Percentiles rank a stretch among this genome's conserved stretches.
phyloP scores from a whole-genome alignment of 768 basidiomycete species.

The Paxillus involutus region DNA sequence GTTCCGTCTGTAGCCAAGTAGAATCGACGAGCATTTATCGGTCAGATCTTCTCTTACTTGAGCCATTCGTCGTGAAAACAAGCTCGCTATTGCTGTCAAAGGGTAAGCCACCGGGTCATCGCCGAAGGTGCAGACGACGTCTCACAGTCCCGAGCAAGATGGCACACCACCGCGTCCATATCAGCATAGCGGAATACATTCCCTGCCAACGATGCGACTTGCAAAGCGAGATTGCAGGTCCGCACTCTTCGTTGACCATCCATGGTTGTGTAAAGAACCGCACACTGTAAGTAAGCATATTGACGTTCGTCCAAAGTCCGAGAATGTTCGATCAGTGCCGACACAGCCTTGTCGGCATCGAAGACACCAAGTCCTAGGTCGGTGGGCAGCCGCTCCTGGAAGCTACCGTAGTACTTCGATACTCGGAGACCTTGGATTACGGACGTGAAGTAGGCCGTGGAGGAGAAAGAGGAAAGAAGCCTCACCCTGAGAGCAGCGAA shows the following conservation, averaged over 20 bases:
- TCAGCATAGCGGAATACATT: slow-evolving; percentile 92
- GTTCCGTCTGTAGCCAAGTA: slow-evolving; percentile 84
- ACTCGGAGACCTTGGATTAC: slow-evolving; percentile 56
- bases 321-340: slow-evolving; percentile 72
- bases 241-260: slow-evolving; percentile 82
- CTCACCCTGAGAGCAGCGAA: slow-evolving; percentile 84
- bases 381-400: slow-evolving; percentile 62
- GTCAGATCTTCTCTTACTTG: slow-evolving; percentile 85
- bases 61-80: slow-evolving; percentile 58
- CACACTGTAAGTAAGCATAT: slow-evolving; percentile 82
- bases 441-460: slow-evolving; percentile 6
- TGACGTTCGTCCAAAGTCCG: slow-evolving; percentile 65
- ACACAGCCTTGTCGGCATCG: slow-evolving; percentile 80
- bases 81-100: slow-evolving; percentile 62
- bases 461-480: neutral
- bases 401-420: slow-evolving; percentile 69
- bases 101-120: neutral
- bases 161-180: slow-evolving; percentile 76
- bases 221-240: slow-evolving; percentile 81
- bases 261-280: slow-evolving; percentile 80
- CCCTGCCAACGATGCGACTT: slow-evolving; percentile 79
- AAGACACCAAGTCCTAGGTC: slow-evolving; percentile 80
- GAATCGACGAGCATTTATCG: slow-evolving; percentile 76
- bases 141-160: slow-evolving; percentile 78
- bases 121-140: slow-evolving; percentile 7